Base-by-base conservation (phyloP, 495 filamentous ascomycete genomes). In the Neohortaea acidophila region DNA sequence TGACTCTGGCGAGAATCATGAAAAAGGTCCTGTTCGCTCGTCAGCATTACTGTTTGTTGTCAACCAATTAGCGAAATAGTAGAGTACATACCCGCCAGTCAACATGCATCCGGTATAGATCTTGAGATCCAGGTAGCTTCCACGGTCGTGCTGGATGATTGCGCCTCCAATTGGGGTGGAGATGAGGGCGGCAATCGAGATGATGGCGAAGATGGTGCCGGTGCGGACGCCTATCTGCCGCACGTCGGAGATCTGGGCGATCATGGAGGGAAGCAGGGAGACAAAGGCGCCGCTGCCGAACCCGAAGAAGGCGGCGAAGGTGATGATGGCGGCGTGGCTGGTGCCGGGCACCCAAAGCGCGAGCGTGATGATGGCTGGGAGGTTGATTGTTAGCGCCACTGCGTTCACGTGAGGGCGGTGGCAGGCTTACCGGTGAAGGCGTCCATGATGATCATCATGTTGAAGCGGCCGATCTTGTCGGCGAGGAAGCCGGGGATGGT, bases 121-220 rank as follows among this genome's bases (percentile, higher is more conserved):
- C 57, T 77, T 68, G 33, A 83, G 35, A 19, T 69, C 67, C 2
- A 64, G 48, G 52, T 72, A 85, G 1, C 54, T 46, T 4, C 73
- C 76, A 47, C 68, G 17, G 39, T 75, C 61, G 12, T 59, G 54
- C 2, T 50, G 51, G 1, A 82, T 59, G 27, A 89, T 61, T 0
- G 74, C 77, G 8, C 82, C 81, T 3, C 71, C 81, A 52, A 87
- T 82, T 0, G 82, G 82, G 25, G 64, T 72, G 2, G 78, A 77
- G 0, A 70, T 75, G 38, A 89, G 55, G 1, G 71, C 75, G 18
- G 74, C 81, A 35, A 84, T 53, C 2, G 69, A 66, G 11, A 74
- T 60, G 21, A 73, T 57, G 20, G 72, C 66, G 51, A 84, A 83
- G 38, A 74, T 56, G 0, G 70, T 67, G 2, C 82, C 82, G n/a